Conservation (phyloP, 495 filamentous ascomycete genomes). For the Neurospora sp. region DNA sequence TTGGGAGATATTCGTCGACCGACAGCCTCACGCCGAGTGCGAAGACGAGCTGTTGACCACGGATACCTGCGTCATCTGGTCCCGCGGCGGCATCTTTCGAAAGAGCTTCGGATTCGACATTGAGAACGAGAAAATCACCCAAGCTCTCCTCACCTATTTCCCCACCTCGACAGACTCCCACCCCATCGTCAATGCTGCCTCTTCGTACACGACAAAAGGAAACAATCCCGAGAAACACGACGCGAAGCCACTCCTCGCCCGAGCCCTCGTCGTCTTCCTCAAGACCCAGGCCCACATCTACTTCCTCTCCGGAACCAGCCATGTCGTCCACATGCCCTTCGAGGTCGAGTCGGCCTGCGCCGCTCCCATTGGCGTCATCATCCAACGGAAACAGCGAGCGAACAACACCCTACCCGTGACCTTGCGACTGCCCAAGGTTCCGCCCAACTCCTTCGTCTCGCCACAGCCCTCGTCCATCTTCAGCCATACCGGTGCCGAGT, state of each 20-base stretch:
- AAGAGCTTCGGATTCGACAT: slow-evolving; percentile 79
- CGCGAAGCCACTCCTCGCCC: slow-evolving; percentile 31
- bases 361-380: slow-evolving; percentile 67
- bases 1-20: slow-evolving; percentile 51
- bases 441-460: slow-evolving; percentile 74
- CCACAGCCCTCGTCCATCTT: slow-evolving; percentile 38
- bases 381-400: slow-evolving; percentile 59
- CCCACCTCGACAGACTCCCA: slow-evolving; percentile 40
- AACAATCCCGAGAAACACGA: background rate
- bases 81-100: slow-evolving; percentile 71
- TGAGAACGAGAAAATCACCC: slow-evolving; percentile 72
- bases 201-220: background rate
- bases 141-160: slow-evolving; percentile 80
- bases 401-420: slow-evolving; percentile 30
- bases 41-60: slow-evolving; percentile 87
- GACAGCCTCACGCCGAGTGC: slow-evolving; percentile 33
- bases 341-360: slow-evolving; percentile 83
- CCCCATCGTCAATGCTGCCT: slow-evolving; percentile 1
- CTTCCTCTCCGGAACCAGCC: slow-evolving; percentile 78
- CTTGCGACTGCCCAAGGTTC: slow-evolving; percentile 45
- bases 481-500: slow-evolving; percentile 37
- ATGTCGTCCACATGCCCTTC: slow-evolving; percentile 89
- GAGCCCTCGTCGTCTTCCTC: slow-evolving; percentile 81
- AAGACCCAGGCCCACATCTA: slow-evolving; percentile 90
- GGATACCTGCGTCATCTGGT: slow-evolving; percentile 80